phyloP scores from a whole-genome alignment of 371 early-diverging fungal species.

The Chytridium lagenaria region DNA sequence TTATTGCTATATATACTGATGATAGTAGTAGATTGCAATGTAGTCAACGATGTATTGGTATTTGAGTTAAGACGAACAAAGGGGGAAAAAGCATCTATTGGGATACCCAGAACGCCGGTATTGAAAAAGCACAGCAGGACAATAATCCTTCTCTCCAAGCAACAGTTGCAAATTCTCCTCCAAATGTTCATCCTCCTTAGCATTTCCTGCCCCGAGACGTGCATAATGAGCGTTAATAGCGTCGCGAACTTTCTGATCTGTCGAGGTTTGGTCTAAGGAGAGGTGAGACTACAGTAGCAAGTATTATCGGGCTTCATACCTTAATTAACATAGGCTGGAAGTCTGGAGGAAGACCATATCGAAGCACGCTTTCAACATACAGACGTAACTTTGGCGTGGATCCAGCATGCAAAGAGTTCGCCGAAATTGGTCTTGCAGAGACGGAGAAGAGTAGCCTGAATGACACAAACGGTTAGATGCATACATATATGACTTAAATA shows the following conservation, averaged over 20 bases:
- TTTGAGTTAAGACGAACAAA: too few species aligned
- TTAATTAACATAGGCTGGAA: conserved; percentile 85
- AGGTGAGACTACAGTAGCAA: not conserved
- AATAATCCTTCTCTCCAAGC: conserved; percentile 84
- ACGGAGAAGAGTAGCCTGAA: conserved; percentile 74
- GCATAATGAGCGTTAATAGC: conserved; percentile 70
- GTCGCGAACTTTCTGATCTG: conserved; percentile 78
- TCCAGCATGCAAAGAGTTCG: conserved; percentile 88
- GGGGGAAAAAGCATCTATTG: too few species aligned
- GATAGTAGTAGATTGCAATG: too few species aligned
- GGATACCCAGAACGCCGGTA: not conserved
- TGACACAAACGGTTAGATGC: too few species aligned
- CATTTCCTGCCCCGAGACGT: conserved; percentile 42
- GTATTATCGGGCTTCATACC: conserved; percentile 49
- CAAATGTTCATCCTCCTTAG: conserved; percentile 61
- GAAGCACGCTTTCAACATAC: conserved; percentile 95
- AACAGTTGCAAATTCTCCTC: conserved; percentile 81
- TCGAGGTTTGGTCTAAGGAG: conserved; percentile 68
- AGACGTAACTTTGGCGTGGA: conserved; percentile 92
- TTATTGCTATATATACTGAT: too few species aligned
- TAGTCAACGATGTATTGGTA: too few species aligned
- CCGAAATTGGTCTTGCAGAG: conserved; percentile 92
- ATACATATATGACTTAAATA: not conserved
- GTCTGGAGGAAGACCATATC: conserved; percentile 96
- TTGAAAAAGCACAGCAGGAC: conserved; percentile 77